Conservation (phyloP, 345 rosid species). For the Melaleuca quinquenervia region DNA sequence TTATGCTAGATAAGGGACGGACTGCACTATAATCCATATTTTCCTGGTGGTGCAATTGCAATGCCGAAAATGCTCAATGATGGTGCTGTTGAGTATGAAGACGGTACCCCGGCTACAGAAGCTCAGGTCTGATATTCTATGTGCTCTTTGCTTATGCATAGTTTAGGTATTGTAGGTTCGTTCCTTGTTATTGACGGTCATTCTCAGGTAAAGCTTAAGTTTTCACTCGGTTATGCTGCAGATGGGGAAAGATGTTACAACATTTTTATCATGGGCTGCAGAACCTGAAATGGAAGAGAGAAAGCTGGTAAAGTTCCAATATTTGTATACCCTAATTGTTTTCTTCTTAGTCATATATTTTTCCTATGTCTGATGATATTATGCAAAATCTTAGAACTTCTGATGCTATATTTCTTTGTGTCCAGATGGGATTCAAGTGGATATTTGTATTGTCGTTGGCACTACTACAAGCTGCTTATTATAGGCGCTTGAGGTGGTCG, state of each 20-base stretch:
- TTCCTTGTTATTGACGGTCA: neutral
- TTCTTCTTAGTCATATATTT: neutral
- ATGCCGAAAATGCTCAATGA: constrained; percentile 98
- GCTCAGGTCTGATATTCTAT: constrained; percentile 52
- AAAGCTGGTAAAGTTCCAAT: constrained; percentile 48
- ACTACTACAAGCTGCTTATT: constrained; percentile 85
- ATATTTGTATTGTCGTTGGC: constrained; percentile 88
- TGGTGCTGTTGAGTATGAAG: constrained; percentile 98
- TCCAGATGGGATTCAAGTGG: constrained; percentile 99
- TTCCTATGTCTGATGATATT: neutral
- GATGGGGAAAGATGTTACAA: constrained; percentile 99
- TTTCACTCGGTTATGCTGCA: constrained; percentile 10
- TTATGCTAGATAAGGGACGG: constrained; percentile 79
- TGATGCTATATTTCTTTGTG: neutral
- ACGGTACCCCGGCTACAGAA: constrained; percentile 96
- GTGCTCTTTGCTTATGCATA: neutral
- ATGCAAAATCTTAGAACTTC: neutral
- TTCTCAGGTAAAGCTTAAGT: neutral
- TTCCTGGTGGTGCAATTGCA: constrained; percentile 99
- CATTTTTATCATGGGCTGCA: constrained; percentile 96
- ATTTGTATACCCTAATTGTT: neutral
- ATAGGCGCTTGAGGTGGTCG: constrained; percentile 92
- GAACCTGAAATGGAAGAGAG: constrained; percentile 99
- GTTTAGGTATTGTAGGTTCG: neutral
- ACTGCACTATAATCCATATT: constrained; percentile 92